phyloP scores from a whole-genome alignment of 108 stramenopile species.

The Nitzschia inconspicua region DNA sequence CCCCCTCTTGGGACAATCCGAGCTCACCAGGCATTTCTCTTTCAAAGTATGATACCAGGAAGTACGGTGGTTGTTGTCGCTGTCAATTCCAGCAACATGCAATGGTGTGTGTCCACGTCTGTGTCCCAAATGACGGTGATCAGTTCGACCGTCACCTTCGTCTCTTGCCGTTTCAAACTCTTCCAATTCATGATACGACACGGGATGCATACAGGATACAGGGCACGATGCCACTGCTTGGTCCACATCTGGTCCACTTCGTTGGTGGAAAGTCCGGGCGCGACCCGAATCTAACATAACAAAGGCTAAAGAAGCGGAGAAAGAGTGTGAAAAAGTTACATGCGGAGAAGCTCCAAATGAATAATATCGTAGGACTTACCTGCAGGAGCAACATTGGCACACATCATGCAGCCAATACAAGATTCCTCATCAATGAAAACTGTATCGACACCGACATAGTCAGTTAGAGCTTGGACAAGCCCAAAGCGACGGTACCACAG shows the following conservation, averaged over 20 bases:
- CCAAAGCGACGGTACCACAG: neutral
- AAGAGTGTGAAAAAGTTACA: too few species aligned
- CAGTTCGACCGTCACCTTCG: conserved; percentile 50
- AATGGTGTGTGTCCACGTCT: conserved; percentile 41
- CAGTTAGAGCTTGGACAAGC: neutral
- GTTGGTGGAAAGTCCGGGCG: conserved; percentile 68
- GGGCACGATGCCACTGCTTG: conserved; percentile 67
- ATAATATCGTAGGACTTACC: too few species aligned
- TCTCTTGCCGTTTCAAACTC: conserved; percentile 68
- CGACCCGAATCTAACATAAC: conserved; percentile 76
- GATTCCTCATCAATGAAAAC: conserved; percentile 87
- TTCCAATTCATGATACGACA: conserved; percentile 64
- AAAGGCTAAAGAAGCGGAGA: conserved; percentile 48
- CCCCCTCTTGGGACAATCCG: conserved; percentile 55
- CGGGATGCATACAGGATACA: conserved; percentile 76
- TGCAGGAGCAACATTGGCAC: conserved; percentile 68
- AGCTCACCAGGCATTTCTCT: conserved; percentile 51
- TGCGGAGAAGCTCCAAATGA: too few species aligned
- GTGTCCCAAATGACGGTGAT: conserved; percentile 52
- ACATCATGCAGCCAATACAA: conserved; percentile 82
- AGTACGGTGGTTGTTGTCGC: conserved; percentile 64
- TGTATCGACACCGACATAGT: neutral
- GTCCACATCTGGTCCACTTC: conserved; percentile 49
- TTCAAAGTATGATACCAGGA: conserved; percentile 75
- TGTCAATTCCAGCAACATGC: conserved; percentile 67